Percentiles rank a stretch among this genome's conserved stretches.
Conservation (phyloP, 768 basidiomycete species). For the Cyathus striatus region DNA sequence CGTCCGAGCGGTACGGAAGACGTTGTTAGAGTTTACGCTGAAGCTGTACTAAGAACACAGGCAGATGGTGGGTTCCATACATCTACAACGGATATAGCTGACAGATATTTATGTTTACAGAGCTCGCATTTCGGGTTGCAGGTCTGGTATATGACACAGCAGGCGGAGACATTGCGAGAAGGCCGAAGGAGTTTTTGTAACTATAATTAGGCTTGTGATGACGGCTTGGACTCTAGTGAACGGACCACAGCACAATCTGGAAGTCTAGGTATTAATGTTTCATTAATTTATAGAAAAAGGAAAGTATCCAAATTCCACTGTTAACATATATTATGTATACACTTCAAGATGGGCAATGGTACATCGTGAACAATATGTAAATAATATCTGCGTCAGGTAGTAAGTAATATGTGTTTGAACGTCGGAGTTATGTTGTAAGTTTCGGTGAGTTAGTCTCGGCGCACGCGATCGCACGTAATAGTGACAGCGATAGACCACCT, state of each 20-base stretch:
- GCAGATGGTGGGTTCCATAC: conserved; percentile 71
- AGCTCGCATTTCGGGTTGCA: conserved; percentile 81
- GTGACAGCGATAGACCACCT: conserved; percentile 12
- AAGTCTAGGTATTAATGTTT: too few relatives aligned
- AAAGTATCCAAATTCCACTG: too few relatives aligned
- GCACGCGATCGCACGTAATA: conserved; percentile 31
- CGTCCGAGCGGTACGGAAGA: conserved; percentile 98
- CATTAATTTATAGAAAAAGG: too few relatives aligned
- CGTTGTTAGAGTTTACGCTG: conserved; percentile 95
- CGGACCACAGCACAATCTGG: too few relatives aligned
- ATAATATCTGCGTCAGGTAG: too few relatives aligned
- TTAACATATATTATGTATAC: too few relatives aligned
- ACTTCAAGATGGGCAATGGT: too few relatives aligned
- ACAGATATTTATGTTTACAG: conserved; percentile 29
- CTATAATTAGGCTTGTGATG: too few relatives aligned
- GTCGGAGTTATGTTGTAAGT: too few relatives aligned
- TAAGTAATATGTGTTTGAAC: too few relatives aligned
- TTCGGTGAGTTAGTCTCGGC: conserved; percentile 5
- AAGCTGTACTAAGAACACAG: conserved; percentile 67
- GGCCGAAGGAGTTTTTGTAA: conserved; percentile 79
- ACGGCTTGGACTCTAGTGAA: too few relatives aligned
- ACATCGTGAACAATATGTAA: neutral
- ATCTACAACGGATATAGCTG: conserved; percentile 1
- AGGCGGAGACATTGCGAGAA: conserved; percentile 69
- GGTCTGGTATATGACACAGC: conserved; percentile 81